Evolutionary conservation across 2,329 filamentous ascomycete genomes (phyloP).

Genomic region (Colletotrichum zoysiae): DNA sequence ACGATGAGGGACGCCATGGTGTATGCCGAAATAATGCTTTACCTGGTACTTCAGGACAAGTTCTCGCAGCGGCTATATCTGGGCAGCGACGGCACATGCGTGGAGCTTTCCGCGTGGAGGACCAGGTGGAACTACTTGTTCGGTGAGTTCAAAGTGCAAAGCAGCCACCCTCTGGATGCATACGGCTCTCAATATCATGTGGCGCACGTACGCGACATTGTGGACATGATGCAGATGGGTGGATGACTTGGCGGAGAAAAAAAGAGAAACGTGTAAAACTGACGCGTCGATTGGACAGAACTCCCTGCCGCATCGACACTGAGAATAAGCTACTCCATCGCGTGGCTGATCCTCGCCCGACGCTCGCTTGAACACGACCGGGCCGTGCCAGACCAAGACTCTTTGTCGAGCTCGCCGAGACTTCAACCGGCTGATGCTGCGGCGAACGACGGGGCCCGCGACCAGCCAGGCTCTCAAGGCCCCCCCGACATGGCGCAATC

Average conservation of each 20-base stretch:
- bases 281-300: conserved; percentile 40
- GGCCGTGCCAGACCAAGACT: conserved; percentile 36
- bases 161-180: not conserved
- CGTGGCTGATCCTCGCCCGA: conserved; percentile 50
- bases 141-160: conserved; percentile 44
- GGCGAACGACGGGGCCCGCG: not conserved
- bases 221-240: not conserved
- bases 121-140: conserved; percentile 52
- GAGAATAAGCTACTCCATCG: conserved; percentile 51
- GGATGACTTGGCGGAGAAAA: not conserved
- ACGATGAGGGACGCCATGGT: conserved; percentile 58
- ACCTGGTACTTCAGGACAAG: conserved; percentile 53
- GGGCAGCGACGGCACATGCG: conserved; percentile 49
- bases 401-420: conserved; percentile 33
- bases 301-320: conserved; percentile 51
- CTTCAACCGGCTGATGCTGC: conserved; percentile 22
- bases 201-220: not conserved
- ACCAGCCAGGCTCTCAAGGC: conserved; percentile 1
- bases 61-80: conserved; percentile 49
- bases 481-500: conserved; percentile 28
- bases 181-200: not conserved
- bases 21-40: conserved; percentile 55
- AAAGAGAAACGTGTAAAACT: not conserved
- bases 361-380: conserved; percentile 36
- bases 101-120: conserved; percentile 51